Conservation (phyloP, 2,329 filamentous ascomycete species). For the Aspergillus awamori region DNA sequence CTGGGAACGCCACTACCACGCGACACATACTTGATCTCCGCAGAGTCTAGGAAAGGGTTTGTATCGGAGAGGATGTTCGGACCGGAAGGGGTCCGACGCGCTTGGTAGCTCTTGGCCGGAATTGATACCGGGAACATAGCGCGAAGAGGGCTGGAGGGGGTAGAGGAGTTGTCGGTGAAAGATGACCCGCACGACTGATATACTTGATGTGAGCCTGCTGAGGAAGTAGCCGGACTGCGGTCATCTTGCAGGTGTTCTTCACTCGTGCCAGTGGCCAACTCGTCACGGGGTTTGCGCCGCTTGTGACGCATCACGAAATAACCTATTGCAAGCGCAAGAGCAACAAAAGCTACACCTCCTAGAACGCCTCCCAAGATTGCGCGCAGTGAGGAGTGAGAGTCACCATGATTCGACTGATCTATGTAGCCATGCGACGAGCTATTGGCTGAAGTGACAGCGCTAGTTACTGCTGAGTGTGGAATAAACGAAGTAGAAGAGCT, state of each 20-base stretch:
- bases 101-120: not conserved
- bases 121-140: not conserved
- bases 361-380: conserved; percentile 34
- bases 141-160: conserved; percentile 15
- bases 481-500: not conserved
- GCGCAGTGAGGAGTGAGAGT: conserved; percentile 16
- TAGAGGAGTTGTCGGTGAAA: conserved; percentile 14
- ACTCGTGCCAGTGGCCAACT: conserved; percentile 14
- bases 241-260: conserved; percentile 23
- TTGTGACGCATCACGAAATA: conserved; percentile 28
- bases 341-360: conserved; percentile 29
- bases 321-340: conserved; percentile 28
- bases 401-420: conserved; percentile 4
- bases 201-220: conserved; percentile 21
- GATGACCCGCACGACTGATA: conserved; percentile 18
- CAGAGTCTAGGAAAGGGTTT: conserved; percentile 23
- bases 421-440: not conserved
- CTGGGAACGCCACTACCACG: not conserved
- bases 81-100: not conserved
- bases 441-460: conserved; percentile 6
- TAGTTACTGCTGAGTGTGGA: conserved; percentile 3
- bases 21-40: conserved; percentile 3
- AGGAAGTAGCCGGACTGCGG: conserved; percentile 19
- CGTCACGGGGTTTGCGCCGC: conserved; percentile 16
- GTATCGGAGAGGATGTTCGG: not conserved